A percentile compares a stretch with the other conserved stretches of the same genome.
These are phyloP conservation scores for Bryoerythrophyllum caledonicum DNA, from an alignment of 225 moss, liverwort and hornwort genomes.

Conservation along the genomic window DNA sequence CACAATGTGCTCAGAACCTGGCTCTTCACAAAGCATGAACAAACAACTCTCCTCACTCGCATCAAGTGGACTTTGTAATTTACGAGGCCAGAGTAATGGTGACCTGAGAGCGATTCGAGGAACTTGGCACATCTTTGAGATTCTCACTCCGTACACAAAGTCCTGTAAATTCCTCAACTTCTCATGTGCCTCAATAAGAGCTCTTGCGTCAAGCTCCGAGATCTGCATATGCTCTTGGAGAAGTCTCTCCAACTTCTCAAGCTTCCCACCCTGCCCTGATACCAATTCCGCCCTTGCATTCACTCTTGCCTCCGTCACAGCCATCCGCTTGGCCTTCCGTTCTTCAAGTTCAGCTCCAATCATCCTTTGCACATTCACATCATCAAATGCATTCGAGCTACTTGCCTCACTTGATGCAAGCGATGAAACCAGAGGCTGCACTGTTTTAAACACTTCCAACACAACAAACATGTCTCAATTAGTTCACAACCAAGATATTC, in stretches of 20 bases:
- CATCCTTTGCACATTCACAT: background rate
- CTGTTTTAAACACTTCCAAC: background rate
- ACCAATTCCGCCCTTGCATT: background rate
- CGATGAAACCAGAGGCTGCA: too few species aligned
- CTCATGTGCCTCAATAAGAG: background rate
- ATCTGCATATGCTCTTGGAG: background rate
- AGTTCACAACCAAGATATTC: background rate
- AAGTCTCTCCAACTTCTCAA: background rate
- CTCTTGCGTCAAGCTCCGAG: background rate
- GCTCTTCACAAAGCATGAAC: background rate
- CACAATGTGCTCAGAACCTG: background rate
- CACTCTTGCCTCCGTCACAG: background rate
- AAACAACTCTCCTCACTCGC: rapidly evolving
- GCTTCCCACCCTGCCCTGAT: background rate
- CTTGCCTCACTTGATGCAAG: background rate
- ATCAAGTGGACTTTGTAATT: too few species aligned
- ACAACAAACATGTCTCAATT: background rate
- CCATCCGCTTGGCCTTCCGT: background rate
- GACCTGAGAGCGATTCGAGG: background rate
- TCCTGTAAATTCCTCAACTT: background rate
- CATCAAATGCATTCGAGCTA: background rate
- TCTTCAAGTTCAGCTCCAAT: background rate
- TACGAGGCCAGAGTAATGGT: too few species aligned
- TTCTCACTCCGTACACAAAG: background rate
- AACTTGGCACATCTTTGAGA: background rate